A percentile compares a stretch with the other conserved stretches of the same genome.
Conservation (phyloP, 2,329 filamentous ascomycete species). For the Ploettnerulaceae sp. region DNA sequence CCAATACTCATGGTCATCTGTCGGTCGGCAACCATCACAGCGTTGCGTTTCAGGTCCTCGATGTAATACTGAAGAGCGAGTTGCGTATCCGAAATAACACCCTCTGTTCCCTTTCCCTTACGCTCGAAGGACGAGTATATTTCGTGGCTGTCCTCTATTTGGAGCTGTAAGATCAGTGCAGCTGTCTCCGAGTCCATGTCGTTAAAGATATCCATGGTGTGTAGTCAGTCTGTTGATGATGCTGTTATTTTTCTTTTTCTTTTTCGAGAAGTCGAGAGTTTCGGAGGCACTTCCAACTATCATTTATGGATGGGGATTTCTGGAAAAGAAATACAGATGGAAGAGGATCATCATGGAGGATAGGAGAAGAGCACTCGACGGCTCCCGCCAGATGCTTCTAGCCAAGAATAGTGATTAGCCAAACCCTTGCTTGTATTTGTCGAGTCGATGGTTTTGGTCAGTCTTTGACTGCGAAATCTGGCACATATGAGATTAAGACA, state of each 20-base stretch:
- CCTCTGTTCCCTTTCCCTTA: conserved; percentile 13
- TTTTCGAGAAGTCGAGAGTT: too few species aligned
- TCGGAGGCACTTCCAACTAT: too few species aligned
- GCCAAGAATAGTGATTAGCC: neutral
- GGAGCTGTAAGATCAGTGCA: conserved; percentile 24
- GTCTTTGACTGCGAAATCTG: neutral
- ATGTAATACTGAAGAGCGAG: conserved; percentile 11
- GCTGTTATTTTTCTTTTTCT: too few species aligned
- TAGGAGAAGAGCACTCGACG: neutral
- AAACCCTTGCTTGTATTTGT: neutral
- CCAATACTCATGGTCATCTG: conserved; percentile 25
- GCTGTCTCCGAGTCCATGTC: conserved; percentile 21
- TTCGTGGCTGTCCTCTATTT: conserved; percentile 21
- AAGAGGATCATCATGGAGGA: neutral
- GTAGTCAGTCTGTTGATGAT: too few species aligned
- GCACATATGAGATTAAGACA: neutral
- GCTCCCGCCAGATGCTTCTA: neutral
- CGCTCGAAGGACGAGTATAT: conserved; percentile 14
- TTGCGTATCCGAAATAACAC: conserved; percentile 6
- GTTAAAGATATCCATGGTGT: conserved; percentile 3
- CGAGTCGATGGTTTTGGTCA: neutral
- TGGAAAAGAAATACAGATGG: neutral
- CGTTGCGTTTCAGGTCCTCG: conserved; percentile 13
- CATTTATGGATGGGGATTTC: too few species aligned
- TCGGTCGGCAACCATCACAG: conserved; percentile 9